phyloP scores from a whole-genome alignment of 441 rosid species.

The Macaranga tanarius region DNA sequence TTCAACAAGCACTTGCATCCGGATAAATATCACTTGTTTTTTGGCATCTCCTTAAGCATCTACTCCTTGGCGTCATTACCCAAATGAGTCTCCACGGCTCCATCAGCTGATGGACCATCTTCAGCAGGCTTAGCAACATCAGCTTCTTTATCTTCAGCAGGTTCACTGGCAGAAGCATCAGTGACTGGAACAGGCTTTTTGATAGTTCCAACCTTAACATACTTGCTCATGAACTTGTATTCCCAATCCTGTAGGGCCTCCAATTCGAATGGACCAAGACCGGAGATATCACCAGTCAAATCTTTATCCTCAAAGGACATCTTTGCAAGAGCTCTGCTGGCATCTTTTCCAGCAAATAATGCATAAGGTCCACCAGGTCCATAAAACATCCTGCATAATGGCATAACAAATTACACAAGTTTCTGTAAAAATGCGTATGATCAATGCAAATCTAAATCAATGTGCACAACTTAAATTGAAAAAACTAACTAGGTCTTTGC shows the following conservation, averaged over 20 bases:
- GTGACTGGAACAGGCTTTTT: constrained; percentile 42
- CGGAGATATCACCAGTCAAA: constrained; percentile 73
- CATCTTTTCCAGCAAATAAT: constrained; percentile 84
- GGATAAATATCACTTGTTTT: neutral
- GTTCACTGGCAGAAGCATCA: constrained; percentile 49
- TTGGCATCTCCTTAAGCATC: constrained; percentile 9
- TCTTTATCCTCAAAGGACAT: constrained; percentile 88
- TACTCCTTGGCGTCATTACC: constrained; percentile 37
- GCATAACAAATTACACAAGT: constrained; percentile 31
- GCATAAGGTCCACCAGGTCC: constrained; percentile 99
- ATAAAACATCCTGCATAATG: constrained; percentile 75
- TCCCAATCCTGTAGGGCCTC: constrained; percentile 95
- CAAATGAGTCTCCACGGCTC: constrained; percentile 29
- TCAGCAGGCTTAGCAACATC: constrained; percentile 45
- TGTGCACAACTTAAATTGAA: neutral
- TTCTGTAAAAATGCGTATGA: constrained; percentile 41
- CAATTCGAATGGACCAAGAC: constrained; percentile 75
- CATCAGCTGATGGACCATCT: constrained; percentile 40
- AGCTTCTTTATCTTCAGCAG: constrained; percentile 36
- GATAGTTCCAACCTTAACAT: constrained; percentile 75
- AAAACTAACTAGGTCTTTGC: neutral
- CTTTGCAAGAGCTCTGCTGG: constrained; percentile 89
- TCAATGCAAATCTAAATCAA: neutral
- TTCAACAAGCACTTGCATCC: constrained; percentile 10
- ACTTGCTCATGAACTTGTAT: constrained; percentile 92